Percentiles rank a stretch among this genome's conserved stretches.
phyloP scores from a whole-genome alignment of 1,139 yeast species.

The Debaryomyces coudertii region DNA sequence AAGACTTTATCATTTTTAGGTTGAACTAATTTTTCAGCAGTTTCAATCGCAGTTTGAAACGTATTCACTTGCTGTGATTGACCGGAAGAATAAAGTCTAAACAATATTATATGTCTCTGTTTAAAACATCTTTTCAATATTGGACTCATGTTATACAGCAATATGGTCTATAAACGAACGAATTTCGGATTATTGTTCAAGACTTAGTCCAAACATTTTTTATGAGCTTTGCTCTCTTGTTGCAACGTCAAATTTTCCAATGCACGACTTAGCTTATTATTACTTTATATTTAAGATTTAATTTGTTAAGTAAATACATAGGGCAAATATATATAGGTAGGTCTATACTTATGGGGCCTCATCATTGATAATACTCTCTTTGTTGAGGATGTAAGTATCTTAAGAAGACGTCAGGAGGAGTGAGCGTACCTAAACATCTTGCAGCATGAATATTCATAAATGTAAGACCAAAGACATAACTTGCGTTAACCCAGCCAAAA shows the following conservation, averaged over 20 bases:
- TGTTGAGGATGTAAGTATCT: slow-evolving; percentile 51
- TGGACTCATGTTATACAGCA: slow-evolving; percentile 8
- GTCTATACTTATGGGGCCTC: background rate
- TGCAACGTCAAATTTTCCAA: slow-evolving; percentile 3
- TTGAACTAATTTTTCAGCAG: slow-evolving; percentile 81
- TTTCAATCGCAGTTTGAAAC: slow-evolving; percentile 63
- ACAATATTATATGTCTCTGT: background rate
- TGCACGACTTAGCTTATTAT: slow-evolving; percentile 6
- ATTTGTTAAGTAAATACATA: background rate
- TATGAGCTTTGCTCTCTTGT: slow-evolving; percentile 8
- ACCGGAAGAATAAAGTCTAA: slow-evolving; percentile 8
- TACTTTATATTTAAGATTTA: slow-evolving; percentile 1
- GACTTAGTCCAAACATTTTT: slow-evolving; percentile 1
- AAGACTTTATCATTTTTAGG: slow-evolving; percentile 58
- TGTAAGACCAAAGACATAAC: slow-evolving; percentile 75
- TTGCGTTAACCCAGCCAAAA: slow-evolving; percentile 95
- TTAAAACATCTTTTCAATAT: slow-evolving; percentile 6
- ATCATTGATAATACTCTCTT: slow-evolving; percentile 31
- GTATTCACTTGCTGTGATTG: slow-evolving; percentile 18
- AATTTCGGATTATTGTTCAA: background rate
- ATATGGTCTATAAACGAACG: background rate
- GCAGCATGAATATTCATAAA: slow-evolving; percentile 68
- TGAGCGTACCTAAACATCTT: slow-evolving; percentile 80
- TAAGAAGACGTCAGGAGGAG: slow-evolving; percentile 77
- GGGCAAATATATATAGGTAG: background rate